phyloP scores from a whole-genome alignment of 257 asterid species.

The Vinca minor region DNA sequence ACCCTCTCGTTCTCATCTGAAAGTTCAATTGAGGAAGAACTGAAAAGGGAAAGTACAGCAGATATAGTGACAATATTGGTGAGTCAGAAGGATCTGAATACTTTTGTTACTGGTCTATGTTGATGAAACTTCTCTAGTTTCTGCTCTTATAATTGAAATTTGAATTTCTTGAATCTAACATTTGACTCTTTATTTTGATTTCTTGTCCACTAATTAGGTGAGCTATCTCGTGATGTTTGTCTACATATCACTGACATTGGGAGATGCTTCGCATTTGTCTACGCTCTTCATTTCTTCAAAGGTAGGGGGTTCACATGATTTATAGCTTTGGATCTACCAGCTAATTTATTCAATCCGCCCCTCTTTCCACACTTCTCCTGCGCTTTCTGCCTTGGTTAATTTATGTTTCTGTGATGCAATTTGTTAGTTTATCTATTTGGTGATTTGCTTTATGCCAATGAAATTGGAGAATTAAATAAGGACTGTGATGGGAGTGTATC shows the following conservation, averaged over 20 bases:
- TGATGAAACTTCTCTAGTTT: not conserved
- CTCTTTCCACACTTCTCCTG: not conserved
- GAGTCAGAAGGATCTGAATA: constrained; percentile 7
- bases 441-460: not conserved
- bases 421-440: not conserved
- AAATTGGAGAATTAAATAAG: not conserved
- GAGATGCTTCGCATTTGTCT: constrained; percentile 72
- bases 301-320: constrained; percentile 36
- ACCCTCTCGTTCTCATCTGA: constrained; percentile 86
- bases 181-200: not conserved
- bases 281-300: constrained; percentile 75
- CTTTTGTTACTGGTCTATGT: not conserved
- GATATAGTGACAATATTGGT: constrained; percentile 91
- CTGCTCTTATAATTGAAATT: not conserved
- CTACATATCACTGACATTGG: constrained; percentile 88
- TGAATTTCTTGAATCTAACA: not conserved
- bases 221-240: constrained; percentile 99
- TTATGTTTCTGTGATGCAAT: not conserved
- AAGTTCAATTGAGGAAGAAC: constrained; percentile 91
- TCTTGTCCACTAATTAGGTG: constrained; percentile 44
- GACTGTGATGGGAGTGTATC: not conserved
- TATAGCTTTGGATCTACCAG: not conserved
- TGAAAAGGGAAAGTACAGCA: constrained; percentile 94
- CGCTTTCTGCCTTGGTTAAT: constrained; percentile 2
- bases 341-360: not conserved